Conservation (phyloP, 140 eudicot genomes). For the Stevia rebaudiana region DNA sequence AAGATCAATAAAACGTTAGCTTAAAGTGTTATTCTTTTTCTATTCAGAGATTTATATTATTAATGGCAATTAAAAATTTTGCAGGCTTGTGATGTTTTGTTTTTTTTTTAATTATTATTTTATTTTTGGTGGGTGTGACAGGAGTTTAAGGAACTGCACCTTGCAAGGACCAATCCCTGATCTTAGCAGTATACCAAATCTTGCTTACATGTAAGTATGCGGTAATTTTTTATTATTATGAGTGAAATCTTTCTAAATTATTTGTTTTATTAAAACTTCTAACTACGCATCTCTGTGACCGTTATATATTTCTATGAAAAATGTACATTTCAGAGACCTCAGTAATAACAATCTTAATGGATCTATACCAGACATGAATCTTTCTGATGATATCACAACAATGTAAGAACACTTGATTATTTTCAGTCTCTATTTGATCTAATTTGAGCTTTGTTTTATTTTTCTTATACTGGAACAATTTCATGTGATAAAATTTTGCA, state of each 20-base stretch:
- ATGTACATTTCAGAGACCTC: constrained; percentile 61
- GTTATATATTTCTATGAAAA: not conserved
- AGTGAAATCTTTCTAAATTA: not conserved
- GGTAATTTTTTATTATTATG: not conserved
- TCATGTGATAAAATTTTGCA: constrained; percentile 30
- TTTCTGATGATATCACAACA: constrained; percentile 64
- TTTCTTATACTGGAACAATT: not conserved
- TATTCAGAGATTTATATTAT: not conserved
- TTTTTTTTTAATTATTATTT: no score
- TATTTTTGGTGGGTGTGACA: constrained; percentile 31
- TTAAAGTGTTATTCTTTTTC: not conserved
- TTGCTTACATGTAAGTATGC: constrained; percentile 59
- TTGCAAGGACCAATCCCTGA: constrained; percentile 81
- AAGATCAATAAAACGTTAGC: not conserved
- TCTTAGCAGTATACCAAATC: constrained; percentile 52
- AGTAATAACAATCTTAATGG: constrained; percentile 77
- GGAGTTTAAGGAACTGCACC: constrained; percentile 93
- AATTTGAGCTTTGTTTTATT: constrained; percentile 1
- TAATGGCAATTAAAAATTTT: not conserved
- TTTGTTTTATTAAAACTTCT: not conserved
- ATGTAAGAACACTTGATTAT: constrained; percentile 51
- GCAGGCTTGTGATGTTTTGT: not conserved
- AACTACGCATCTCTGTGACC: not conserved
- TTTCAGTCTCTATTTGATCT: not conserved
- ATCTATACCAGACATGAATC: constrained; percentile 58